A percentile compares a stretch with the other conserved stretches of the same genome.
phyloP scores from a whole-genome alignment of 345 rosid species.

The Eucalyptus virginea region DNA sequence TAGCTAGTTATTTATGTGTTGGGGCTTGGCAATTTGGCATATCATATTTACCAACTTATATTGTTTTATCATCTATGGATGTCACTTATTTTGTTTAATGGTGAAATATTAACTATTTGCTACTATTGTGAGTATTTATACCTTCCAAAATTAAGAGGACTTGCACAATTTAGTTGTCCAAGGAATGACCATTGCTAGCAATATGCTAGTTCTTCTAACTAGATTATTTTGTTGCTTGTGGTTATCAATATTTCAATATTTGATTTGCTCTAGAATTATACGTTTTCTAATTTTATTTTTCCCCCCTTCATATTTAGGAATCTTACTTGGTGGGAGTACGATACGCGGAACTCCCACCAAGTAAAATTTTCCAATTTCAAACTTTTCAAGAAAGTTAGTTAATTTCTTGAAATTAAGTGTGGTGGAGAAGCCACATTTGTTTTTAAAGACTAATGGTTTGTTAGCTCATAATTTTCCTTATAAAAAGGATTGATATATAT shows the following conservation, averaged over 20 bases:
- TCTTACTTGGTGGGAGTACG: background rate
- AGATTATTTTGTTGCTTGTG: background rate
- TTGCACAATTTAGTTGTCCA: too few species aligned
- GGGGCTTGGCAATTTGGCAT: too few species aligned
- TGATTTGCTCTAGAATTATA: background rate
- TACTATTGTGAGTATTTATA: too few species aligned
- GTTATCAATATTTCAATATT: background rate
- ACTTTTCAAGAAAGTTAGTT: background rate
- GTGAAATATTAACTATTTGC: too few species aligned
- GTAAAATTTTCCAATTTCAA: background rate
- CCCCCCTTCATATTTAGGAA: background rate
- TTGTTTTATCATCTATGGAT: too few species aligned
- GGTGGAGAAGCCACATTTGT: background rate
- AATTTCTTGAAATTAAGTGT: background rate
- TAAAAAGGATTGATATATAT: too few species aligned
- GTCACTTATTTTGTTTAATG: too few species aligned
- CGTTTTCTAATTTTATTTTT: too few species aligned
- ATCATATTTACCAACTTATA: too few species aligned
- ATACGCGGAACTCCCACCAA: background rate
- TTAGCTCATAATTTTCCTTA: too few species aligned
- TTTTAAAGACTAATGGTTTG: background rate
- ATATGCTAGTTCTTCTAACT: too few species aligned
- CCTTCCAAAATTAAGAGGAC: rapidly evolving
- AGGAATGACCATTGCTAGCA: rapidly evolving
- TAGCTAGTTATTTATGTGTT: too few species aligned